Percentiles rank a stretch among this genome's conserved stretches.
phyloP scores from a whole-genome alignment of 2,329 filamentous ascomycete genomes.

The Aspergillus versicolor region DNA sequence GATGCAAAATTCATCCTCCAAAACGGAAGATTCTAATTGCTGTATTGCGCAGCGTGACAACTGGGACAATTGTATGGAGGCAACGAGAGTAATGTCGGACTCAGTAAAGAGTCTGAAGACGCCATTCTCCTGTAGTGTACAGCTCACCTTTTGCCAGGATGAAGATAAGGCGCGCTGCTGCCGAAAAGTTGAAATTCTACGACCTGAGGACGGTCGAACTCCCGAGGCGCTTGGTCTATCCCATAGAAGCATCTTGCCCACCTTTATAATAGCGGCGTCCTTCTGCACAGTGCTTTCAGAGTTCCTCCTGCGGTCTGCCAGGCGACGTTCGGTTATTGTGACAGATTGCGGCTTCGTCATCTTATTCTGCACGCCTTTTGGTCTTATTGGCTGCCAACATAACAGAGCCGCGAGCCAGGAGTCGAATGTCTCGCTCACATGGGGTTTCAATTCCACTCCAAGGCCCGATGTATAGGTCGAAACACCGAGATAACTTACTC shows the following conservation, averaged over 20 bases:
- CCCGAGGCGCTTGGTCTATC: conserved; percentile 65
- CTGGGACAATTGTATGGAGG: conserved; percentile 82
- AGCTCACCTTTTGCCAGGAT: conserved; percentile 87
- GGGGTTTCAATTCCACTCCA: conserved; percentile 48
- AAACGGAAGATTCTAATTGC: conserved; percentile 81
- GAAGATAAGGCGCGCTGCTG: conserved; percentile 58
- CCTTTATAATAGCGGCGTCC: conserved; percentile 86
- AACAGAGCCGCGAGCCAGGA: conserved; percentile 53
- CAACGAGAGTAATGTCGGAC: conserved; percentile 75
- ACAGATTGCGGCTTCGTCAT: conserved; percentile 51
- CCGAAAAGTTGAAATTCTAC: conserved; percentile 53
- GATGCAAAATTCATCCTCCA: conserved; percentile 91
- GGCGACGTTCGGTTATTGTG: conserved; percentile 43
- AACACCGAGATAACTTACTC: conserved; percentile 49
- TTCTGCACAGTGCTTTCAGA: conserved; percentile 57
- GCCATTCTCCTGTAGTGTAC: conserved; percentile 90
- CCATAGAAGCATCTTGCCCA: conserved; percentile 88
- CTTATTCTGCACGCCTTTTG: conserved; percentile 51
- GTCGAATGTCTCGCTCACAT: conserved; percentile 52
- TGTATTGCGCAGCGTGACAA: conserved; percentile 88
- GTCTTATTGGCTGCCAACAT: conserved; percentile 53
- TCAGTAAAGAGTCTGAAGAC: conserved; percentile 90
- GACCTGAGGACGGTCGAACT: conserved; percentile 33
- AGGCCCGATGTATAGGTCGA: conserved; percentile 49
- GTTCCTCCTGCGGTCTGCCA: conserved; percentile 44